A percentile compares a stretch with the other conserved stretches of the same genome.
Evolutionary conservation across 768 basidiomycete genomes (phyloP).

Genomic region (Cystobasidium onofrii): DNA sequence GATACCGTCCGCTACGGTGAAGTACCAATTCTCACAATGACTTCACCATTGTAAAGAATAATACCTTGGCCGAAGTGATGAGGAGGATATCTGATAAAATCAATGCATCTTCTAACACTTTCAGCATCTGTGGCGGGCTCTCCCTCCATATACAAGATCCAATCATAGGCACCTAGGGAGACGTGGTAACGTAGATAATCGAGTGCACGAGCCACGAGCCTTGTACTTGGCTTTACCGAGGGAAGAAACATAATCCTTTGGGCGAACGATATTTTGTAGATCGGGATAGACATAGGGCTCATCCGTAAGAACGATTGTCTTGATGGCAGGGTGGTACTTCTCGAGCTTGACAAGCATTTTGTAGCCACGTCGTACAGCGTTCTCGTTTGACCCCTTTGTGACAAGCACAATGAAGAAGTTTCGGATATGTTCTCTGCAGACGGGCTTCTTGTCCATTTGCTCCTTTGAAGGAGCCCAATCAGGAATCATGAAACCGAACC

Average conservation of each 20-base stretch:
- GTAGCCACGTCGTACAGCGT: constrained; percentile 44
- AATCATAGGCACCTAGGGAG: constrained; percentile 43
- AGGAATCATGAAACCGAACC: constrained; percentile 43
- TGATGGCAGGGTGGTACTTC: constrained; percentile 44
- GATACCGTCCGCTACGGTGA: constrained; percentile 45
- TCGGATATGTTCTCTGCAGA: constrained; percentile 43
- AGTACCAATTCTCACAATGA: constrained; percentile 44
- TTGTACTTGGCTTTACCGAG: constrained; percentile 45
- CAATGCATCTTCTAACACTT: constrained; percentile 42
- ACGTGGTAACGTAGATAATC: constrained; percentile 45
- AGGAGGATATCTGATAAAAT: constrained; percentile 44
- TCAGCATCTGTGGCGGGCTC: constrained; percentile 44
- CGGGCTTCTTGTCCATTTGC: constrained; percentile 42
- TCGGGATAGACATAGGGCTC: constrained; percentile 43
- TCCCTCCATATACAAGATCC: constrained; percentile 45
- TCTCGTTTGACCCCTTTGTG: constrained; percentile 45
- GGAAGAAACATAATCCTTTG: constrained; percentile 44
- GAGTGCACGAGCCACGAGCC: constrained; percentile 45
- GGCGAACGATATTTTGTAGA: constrained; percentile 45
- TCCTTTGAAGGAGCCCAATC: constrained; percentile 39
- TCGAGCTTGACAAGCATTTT: constrained; percentile 44
- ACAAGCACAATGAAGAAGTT: constrained; percentile 45
- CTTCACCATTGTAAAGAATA: constrained; percentile 45
- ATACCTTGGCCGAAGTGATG: constrained; percentile 45
- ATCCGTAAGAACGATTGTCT: constrained; percentile 41